Percentiles rank a stretch among this genome's conserved stretches.
Conservation (phyloP, 768 basidiomycete genomes). For the Hygrocybe punicea region DNA sequence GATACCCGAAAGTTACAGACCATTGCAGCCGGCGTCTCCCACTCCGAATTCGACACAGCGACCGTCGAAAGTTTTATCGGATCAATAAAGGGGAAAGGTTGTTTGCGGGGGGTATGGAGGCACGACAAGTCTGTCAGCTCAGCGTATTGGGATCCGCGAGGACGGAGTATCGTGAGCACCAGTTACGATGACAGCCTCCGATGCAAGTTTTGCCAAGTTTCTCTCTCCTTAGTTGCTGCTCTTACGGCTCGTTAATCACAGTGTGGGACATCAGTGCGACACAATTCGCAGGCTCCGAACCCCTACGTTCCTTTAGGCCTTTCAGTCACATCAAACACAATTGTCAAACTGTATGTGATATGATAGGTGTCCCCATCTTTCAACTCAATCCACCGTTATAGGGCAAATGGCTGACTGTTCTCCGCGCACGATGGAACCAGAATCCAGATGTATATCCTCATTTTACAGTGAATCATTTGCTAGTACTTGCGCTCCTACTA, state of each 20-base stretch:
- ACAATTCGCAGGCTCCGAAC: constrained; percentile 42
- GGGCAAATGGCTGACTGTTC: constrained; percentile 79
- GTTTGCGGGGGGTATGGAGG: constrained; percentile 59
- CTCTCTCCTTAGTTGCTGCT: neutral
- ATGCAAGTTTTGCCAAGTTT: constrained; percentile 43
- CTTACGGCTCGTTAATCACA: constrained; percentile 27
- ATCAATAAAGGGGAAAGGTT: constrained; percentile 51
- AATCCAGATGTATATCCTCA: constrained; percentile 81
- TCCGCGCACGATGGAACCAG: constrained; percentile 73
- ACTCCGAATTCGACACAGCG: constrained; percentile 38
- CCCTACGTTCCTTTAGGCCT: constrained; percentile 63
- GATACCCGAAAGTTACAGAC: constrained; percentile 63
- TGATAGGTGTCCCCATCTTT: neutral
- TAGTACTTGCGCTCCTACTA: neutral
- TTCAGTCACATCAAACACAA: constrained; percentile 63
- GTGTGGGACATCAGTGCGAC: constrained; percentile 73
- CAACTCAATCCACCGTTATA: constrained; percentile 24
- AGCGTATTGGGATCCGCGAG: constrained; percentile 83
- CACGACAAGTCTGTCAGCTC: constrained; percentile 79
- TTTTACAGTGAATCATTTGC: constrained; percentile 59
- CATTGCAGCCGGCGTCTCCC: constrained; percentile 28
- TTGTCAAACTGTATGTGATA: constrained; percentile 67
- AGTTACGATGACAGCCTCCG: constrained; percentile 78
- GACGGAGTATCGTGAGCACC: constrained; percentile 76
- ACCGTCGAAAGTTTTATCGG: constrained; percentile 47